A percentile compares a stretch with the other conserved stretches of the same genome.
These are phyloP conservation scores for Chlorella variabilis DNA, from an alignment of 163 green algal genomes.

Conservation along the genomic window DNA sequence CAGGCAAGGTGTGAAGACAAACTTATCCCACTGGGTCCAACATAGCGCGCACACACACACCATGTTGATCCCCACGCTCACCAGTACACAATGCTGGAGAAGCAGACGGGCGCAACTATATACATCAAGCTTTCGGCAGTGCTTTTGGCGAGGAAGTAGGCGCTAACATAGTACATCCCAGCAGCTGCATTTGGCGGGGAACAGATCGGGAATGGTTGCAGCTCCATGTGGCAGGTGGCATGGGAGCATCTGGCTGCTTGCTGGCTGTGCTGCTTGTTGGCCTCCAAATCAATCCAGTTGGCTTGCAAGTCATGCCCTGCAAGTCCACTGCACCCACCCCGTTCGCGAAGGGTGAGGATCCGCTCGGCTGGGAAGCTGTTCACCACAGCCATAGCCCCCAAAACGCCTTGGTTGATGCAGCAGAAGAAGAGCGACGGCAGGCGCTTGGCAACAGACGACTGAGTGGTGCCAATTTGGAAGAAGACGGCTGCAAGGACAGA, in stretches of 20 bases:
- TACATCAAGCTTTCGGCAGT: constrained; percentile 54
- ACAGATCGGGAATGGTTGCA: no score
- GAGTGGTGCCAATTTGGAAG: constrained; percentile 58
- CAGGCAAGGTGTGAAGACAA: no score
- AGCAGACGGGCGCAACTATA: constrained; percentile 57
- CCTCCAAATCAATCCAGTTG: no score
- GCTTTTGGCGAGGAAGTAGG: constrained; percentile 68
- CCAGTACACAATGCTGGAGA: constrained; percentile 62
- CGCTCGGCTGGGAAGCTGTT: constrained; percentile 67
- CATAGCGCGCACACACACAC: no score
- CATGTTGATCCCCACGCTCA: no score
- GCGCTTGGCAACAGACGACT: constrained; percentile 43
- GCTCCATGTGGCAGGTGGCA: no score
- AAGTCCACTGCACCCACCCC: no score
- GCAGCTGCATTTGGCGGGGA: no score
- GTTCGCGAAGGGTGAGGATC: constrained; percentile 55
- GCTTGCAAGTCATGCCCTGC: no score
- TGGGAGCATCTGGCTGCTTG: no score
- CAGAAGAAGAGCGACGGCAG: constrained; percentile 68
- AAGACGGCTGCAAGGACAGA: constrained; percentile 31
- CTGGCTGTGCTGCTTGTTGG: no score
- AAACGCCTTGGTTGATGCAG: constrained; percentile 54
- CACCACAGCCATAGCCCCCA: constrained; percentile 60
- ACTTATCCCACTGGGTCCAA: no score
- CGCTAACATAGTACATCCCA: constrained; percentile 41